phyloP scores from a whole-genome alignment of 352 stramenopile species.

The Phytophthora sp. region DNA sequence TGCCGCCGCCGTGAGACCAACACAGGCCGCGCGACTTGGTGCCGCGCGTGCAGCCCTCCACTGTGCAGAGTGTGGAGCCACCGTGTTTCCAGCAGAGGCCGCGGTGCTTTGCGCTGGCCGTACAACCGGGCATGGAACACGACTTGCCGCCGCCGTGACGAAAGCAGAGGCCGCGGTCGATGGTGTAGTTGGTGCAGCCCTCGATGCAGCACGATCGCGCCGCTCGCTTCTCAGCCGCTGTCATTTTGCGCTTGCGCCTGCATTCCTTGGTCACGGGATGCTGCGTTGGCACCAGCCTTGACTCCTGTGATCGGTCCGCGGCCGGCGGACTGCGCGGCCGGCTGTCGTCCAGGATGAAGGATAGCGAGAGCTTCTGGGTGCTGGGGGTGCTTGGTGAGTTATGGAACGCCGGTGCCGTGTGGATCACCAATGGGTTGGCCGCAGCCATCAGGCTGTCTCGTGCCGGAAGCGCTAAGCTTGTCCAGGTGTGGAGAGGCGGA shows the following conservation, averaged over 20 bases:
- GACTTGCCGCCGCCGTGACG: slow-evolving; percentile 53
- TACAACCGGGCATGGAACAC: slow-evolving; percentile 50
- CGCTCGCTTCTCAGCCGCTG: slow-evolving; percentile 23
- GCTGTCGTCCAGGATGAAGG: slow-evolving; percentile 38
- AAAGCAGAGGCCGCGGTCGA: slow-evolving; percentile 58
- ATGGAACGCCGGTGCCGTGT: slow-evolving; percentile 7
- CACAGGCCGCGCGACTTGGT: slow-evolving; percentile 83
- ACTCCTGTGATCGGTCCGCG: slow-evolving; percentile 7
- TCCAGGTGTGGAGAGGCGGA: slow-evolving; percentile 15
- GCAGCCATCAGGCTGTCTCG: slow-evolving; percentile 5
- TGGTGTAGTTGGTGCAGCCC: slow-evolving; percentile 56
- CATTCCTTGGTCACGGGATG: slow-evolving; percentile 12
- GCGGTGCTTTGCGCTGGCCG: slow-evolving; percentile 54
- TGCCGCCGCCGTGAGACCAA: slow-evolving; percentile 84
- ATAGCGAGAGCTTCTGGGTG: slow-evolving; percentile 31
- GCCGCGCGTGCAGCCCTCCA: slow-evolving; percentile 60
- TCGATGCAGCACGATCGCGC: slow-evolving; percentile 60
- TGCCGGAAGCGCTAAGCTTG: slow-evolving; percentile 7
- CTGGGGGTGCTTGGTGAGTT: background rate
- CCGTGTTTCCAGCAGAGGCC: slow-evolving; percentile 48
- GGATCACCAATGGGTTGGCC: slow-evolving; percentile 15
- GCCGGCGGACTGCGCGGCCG: slow-evolving; percentile 9
- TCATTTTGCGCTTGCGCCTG: slow-evolving; percentile 19
- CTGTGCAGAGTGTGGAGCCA: slow-evolving; percentile 51
- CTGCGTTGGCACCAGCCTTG: background rate